phyloP scores from a whole-genome alignment of 176 grass and related monocot genomes.

The Metroxylon sagu region DNA sequence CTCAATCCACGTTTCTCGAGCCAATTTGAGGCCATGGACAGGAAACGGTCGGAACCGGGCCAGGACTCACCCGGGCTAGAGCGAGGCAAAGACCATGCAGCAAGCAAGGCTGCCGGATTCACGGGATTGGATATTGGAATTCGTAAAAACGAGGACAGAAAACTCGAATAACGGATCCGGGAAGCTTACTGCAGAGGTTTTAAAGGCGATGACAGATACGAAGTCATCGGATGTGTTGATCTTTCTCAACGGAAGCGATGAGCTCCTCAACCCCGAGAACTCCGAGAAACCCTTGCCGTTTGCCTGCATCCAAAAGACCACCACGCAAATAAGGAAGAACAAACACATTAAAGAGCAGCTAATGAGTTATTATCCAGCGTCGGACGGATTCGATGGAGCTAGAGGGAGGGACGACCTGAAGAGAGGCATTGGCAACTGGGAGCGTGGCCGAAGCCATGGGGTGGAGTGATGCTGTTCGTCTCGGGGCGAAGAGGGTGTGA shows the following conservation, averaged over 20 bases:
- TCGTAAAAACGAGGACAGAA: too few relatives aligned
- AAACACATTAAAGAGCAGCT: too few relatives aligned
- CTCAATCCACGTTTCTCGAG: too few relatives aligned
- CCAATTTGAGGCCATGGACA: too few relatives aligned
- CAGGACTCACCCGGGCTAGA: too few relatives aligned
- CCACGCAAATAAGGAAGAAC: background rate
- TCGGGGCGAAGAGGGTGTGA: background rate
- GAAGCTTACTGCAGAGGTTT: slow-evolving; percentile 8
- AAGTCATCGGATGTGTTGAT: slow-evolving; percentile 11
- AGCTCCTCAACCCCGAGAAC: background rate
- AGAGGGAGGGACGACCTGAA: slow-evolving; percentile 22
- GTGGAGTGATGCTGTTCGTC: too few relatives aligned
- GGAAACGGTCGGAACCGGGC: too few relatives aligned
- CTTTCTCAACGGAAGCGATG: slow-evolving; percentile 12
- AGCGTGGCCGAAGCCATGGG: slow-evolving; percentile 33
- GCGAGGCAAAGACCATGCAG: too few relatives aligned
- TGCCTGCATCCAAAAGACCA: background rate
- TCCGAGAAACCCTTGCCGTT: background rate
- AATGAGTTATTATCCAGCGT: too few relatives aligned
- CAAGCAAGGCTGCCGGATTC: too few relatives aligned
- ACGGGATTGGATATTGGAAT: too few relatives aligned
- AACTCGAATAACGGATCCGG: background rate
- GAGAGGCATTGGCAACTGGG: slow-evolving; percentile 40
- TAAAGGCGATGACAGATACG: slow-evolving; percentile 10
- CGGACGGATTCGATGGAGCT: background rate